Evolutionary conservation across 306 rosid species (phyloP).

Genomic region (Aeschynomene evenia): DNA sequence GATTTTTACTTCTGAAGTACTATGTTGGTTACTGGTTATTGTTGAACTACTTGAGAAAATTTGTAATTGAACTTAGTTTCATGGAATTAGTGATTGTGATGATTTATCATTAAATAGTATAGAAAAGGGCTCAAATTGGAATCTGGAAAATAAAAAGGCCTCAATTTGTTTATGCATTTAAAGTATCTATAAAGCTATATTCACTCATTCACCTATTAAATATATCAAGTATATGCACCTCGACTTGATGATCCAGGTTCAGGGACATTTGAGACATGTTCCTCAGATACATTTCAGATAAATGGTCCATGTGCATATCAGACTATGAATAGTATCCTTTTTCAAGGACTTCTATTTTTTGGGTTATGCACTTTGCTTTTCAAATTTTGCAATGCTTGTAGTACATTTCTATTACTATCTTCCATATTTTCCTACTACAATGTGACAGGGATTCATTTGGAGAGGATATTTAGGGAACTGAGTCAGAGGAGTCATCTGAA

Average conservation of each 20-base stretch:
- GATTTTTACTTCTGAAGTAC: background rate
- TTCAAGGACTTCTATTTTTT: constrained; percentile 10
- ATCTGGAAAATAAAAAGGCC: background rate
- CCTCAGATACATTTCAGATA: constrained; percentile 50
- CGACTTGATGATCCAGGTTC: constrained; percentile 51
- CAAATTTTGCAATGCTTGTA: background rate
- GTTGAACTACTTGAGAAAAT: background rate
- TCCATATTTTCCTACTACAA: constrained; percentile 45
- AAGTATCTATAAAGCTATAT: background rate
- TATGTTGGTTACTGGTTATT: background rate
- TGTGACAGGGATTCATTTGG: constrained; percentile 64
- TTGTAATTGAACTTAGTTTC: background rate
- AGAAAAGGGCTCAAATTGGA: background rate
- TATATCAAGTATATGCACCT: constrained; percentile 46
- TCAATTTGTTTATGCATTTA: background rate
- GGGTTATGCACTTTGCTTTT: background rate
- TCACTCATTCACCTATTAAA: constrained; percentile 14
- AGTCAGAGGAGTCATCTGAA: constrained; percentile 72
- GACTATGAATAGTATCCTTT: constrained; percentile 75
- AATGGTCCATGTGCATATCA: constrained; percentile 50
- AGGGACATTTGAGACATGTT: constrained; percentile 41
- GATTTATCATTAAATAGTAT: too few species aligned
- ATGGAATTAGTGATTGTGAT: background rate
- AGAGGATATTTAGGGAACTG: constrained; percentile 60
- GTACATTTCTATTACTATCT: constrained; percentile 6